Base-by-base conservation (phyloP, 169 alveolate genomes). In the Plasmodium vivax region DNA sequence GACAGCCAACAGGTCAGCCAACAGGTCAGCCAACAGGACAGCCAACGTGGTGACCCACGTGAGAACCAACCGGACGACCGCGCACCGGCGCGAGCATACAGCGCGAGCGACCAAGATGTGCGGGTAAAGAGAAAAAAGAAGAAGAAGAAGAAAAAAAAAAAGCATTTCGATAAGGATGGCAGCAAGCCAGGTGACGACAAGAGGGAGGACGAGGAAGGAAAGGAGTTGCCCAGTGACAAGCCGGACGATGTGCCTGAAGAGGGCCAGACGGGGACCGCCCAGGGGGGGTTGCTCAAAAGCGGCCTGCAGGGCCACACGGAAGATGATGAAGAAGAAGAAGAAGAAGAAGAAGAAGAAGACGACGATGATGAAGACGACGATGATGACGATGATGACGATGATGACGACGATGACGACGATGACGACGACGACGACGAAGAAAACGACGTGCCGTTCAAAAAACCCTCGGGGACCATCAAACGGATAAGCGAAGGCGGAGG, bases 401-500 rank as follows among this genome's bases (percentile, higher is more conserved):
- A n/a, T n/a, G n/a, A n/a, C n/a, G 80, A 68, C 6, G 81, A 68
- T 2, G 93, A 85, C 0, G 93, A 85, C 1, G 83, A 85, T 2
- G 93, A 85, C 3, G 93, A 84, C 0, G 84, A 47, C 2, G 93
- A 85, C n/a, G 92, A 83, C 0, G 93, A 85, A 0, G 82, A 75
- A 2, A 85, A 85, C 74, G 85, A 95, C 71, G 96, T 85, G 72
- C 51, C 58, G 43, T 92, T 45, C 51, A 92, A 72, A 96, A 90
- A 85, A 92, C 58, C 90, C 16, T 4, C 88, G 82, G 85, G 92
- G 16, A 82, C 95, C 16, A 94, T 74, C 19, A 92, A 91, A 68
- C 80, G 83, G 51, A 82, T 93, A 82, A 93, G 74, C 36, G 97
- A 93, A 47, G 75, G 62, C 82, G 94, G 94, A 51, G 94, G 92